Conservation (phyloP, 805 yeast genomes). For the Pichia gijzeniarum region DNA sequence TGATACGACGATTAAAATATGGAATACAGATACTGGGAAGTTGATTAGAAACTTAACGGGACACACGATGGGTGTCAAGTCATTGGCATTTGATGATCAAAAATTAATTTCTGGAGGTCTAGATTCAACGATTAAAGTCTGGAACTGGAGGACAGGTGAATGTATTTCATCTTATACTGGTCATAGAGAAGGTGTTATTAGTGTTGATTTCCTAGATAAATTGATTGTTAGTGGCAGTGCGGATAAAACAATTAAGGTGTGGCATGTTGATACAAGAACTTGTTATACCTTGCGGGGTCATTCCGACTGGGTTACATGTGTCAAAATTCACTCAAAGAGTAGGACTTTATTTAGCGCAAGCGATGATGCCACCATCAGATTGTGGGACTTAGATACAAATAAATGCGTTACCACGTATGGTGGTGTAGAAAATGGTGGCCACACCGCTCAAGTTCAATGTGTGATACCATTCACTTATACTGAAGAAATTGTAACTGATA, state of each 20-base stretch:
- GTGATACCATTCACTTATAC: slow-evolving; percentile 79
- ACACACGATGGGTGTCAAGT: slow-evolving; percentile 82
- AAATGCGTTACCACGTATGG: slow-evolving; percentile 76
- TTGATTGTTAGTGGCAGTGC: slow-evolving; percentile 91
- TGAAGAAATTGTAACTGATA: slow-evolving; percentile 40
- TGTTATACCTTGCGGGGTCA: slow-evolving; percentile 94
- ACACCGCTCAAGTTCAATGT: slow-evolving; percentile 89
- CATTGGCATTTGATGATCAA: slow-evolving; percentile 79
- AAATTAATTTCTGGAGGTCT: slow-evolving; percentile 89
- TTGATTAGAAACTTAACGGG: slow-evolving; percentile 73
- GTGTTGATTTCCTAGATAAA: slow-evolving; percentile 74
- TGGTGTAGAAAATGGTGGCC: slow-evolving; percentile 68
- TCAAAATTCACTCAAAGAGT: slow-evolving; percentile 75
- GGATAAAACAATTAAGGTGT: slow-evolving; percentile 84
- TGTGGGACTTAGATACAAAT: slow-evolving; percentile 89
- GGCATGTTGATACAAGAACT: slow-evolving; percentile 93
- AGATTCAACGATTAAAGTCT: slow-evolving; percentile 86
- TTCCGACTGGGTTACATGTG: slow-evolving; percentile 85
- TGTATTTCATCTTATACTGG: slow-evolving; percentile 93
- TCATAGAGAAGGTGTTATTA: slow-evolving; percentile 77
- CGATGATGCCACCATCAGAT: slow-evolving; percentile 85
- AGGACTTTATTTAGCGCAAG: slow-evolving; percentile 78
- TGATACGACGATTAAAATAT: slow-evolving; percentile 85
- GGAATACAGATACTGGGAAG: slow-evolving; percentile 82
- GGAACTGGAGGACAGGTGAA: slow-evolving; percentile 94